These are phyloP conservation scores for Pholiota molesta DNA, from an alignment of 768 basidiomycete genomes.

Conservation along the genomic window DNA sequence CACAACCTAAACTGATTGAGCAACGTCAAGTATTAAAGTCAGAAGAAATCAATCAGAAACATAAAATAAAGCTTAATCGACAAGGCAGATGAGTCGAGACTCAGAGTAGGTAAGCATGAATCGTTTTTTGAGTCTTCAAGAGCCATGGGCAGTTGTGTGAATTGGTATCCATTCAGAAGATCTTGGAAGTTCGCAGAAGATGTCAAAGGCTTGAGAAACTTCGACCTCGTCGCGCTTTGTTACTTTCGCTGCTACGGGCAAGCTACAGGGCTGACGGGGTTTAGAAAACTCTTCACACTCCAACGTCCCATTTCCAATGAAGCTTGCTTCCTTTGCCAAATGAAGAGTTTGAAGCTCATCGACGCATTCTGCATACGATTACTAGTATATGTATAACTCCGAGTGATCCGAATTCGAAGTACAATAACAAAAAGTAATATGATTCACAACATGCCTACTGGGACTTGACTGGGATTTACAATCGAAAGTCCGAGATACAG, in stretches of 20 bases:
- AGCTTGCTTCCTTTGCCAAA: too few relatives aligned
- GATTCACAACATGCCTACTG: too few relatives aligned
- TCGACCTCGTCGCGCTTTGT: background rate
- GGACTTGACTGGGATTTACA: too few relatives aligned
- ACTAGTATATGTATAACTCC: too few relatives aligned
- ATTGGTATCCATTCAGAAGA: background rate
- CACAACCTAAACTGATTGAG: too few relatives aligned
- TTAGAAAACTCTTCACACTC: background rate
- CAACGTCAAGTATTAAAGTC: too few relatives aligned
- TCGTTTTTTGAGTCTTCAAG: background rate
- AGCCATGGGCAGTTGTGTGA: background rate
- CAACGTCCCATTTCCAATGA: background rate
- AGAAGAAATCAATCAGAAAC: background rate
- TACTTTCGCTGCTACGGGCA: background rate
- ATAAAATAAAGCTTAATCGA: background rate
- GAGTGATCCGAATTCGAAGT: too few relatives aligned
- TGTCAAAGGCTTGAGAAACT: constrained; percentile 1
- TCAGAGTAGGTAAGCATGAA: background rate
- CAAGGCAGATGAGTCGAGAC: too few relatives aligned
- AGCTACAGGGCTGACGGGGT: background rate
- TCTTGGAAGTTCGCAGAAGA: background rate
- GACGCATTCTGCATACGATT: too few relatives aligned
- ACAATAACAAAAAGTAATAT: too few relatives aligned
- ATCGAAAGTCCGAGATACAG: too few relatives aligned
- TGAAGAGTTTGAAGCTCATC: too few relatives aligned